These are phyloP conservation scores for Wickerhamiella domercqiae DNA, from an alignment of 805 yeast species.

Conservation along the genomic window DNA sequence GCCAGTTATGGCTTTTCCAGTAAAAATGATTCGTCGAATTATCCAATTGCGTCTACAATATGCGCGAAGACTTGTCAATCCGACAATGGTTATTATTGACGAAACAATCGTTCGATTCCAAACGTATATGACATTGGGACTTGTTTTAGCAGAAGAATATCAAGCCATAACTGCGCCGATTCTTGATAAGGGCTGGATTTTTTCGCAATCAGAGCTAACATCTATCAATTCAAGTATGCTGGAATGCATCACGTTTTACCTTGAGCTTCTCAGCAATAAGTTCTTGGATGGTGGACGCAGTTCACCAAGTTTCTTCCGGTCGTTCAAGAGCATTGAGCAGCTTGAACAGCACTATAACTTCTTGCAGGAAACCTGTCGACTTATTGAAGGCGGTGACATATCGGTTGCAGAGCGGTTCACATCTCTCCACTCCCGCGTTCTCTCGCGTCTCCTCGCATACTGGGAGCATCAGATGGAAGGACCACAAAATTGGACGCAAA, in stretches of 20 bases:
- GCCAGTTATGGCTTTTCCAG: conserved; percentile 58
- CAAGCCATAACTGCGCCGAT: conserved; percentile 34
- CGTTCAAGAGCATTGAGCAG: conserved; percentile 85
- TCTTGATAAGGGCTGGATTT: conserved; percentile 56
- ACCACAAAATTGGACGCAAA: conserved; percentile 31
- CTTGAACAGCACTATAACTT: conserved; percentile 70
- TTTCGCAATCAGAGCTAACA: conserved; percentile 47
- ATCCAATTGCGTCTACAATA: conserved; percentile 58
- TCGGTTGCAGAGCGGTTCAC: conserved; percentile 68
- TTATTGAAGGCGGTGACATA: conserved; percentile 65
- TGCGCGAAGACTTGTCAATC: conserved; percentile 64
- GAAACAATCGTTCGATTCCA: conserved; percentile 80
- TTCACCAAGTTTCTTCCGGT: conserved; percentile 40
- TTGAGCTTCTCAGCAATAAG: conserved; percentile 59
- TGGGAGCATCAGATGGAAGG: conserved; percentile 56
- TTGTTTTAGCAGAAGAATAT: conserved; percentile 56
- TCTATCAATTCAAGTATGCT: conserved; percentile 52
- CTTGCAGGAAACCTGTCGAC: conserved; percentile 60
- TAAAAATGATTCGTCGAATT: conserved; percentile 63
- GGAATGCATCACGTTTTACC: conserved; percentile 57
- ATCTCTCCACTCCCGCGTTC: conserved; percentile 47
- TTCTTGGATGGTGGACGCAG: conserved; percentile 59
- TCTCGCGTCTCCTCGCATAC: conserved; percentile 53
- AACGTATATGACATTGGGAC: conserved; percentile 57
- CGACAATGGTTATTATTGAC: conserved; percentile 92